Base-by-base conservation (phyloP, 176 grass and related monocot species). In the Stipa capillata region DNA sequence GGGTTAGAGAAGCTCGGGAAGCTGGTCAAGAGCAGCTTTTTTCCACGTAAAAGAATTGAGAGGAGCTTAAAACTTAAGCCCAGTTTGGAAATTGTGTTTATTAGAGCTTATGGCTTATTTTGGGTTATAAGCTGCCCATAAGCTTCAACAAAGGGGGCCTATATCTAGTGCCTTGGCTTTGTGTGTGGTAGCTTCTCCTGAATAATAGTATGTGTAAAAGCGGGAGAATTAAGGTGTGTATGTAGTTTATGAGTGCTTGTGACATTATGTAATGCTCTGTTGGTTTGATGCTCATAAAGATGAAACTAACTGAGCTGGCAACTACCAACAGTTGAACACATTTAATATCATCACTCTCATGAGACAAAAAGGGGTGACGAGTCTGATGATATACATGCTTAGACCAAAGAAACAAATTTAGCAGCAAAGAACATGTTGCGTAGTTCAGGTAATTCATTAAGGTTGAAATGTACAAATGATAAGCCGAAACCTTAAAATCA, bases 201-300 rank as follows among this genome's bases (percentile, higher is more conserved):
- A 73, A 82, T 62, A 82, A 82, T 61, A n/a, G n/a, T n/a, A 23
- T 68, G 66, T 82, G 54, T 36, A 36, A 73, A 69, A 62, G 24
- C 29, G 73, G 67, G 67, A 82, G 52, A 82, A 72, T 16, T 8
- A 67, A 16, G 54, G 31, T 20, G 23, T 52, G 33, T 14, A 44
- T 69, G 64, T 17, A 53, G 61, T 52, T 76, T 13, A 32, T 58
- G 25, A 43, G 24, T 28, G 8, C 29, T 25, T 56, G 16, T 58
- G 55, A 15, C 58, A n/a, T n/a, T n/a, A n/a, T 8, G 39, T 68
- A 23, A 43, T 68, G 23, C 2, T 67, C 37, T 16, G 37, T 45
- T 11, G 21, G 36, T 44, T 45, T 60, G 5, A 44, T 41, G 17
- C 55, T 76, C 37, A 7, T 8, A n/a, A 45, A 44, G 37, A 60